Percentiles rank a stretch among this genome's conserved stretches.
phyloP scores from a whole-genome alignment of 1,284 basidiomycete genomes.

The Cutaneotrichosporon dermatis region DNA sequence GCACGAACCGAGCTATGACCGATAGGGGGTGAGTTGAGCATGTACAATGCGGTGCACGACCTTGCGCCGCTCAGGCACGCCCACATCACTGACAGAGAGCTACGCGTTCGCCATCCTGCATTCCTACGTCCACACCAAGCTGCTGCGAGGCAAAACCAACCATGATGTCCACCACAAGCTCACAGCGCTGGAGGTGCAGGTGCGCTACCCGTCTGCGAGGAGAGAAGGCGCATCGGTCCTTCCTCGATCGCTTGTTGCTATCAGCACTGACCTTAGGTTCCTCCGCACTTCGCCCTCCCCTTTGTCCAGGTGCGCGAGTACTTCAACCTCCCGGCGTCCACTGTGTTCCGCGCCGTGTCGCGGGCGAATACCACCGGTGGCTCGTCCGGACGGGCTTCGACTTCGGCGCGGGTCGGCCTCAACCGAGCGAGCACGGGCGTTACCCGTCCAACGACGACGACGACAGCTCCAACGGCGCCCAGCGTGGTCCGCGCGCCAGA shows the following conservation, averaged over 20 bases:
- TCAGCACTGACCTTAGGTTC: constrained; percentile 5
- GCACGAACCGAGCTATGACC: background rate
- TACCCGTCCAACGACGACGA: no score
- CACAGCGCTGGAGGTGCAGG: constrained; percentile 30
- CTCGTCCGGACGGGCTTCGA: background rate
- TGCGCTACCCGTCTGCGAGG: constrained; percentile 2
- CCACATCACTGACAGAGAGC: constrained; percentile 6
- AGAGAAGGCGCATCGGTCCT: background rate
- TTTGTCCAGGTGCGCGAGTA: constrained; percentile 14
- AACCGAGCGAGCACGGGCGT: no score
- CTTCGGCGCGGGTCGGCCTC: no score
- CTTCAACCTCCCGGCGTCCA: constrained; percentile 8
- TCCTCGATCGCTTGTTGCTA: no score
- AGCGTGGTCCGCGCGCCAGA: background rate
- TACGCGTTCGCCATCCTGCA: constrained; percentile 34
- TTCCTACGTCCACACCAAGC: constrained; percentile 33
- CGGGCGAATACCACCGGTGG: background rate
- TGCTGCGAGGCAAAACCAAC: constrained; percentile 24
- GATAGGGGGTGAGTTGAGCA: background rate
- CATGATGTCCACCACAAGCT: constrained; percentile 28
- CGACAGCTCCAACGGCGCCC: background rate
- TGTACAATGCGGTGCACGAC: no score
- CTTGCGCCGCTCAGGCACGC: no score
- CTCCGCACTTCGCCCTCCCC: background rate
- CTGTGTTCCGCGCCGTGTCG: background rate